Evolutionary conservation across 306 rosid genomes (phyloP).

Genomic region (Senna tora): DNA sequence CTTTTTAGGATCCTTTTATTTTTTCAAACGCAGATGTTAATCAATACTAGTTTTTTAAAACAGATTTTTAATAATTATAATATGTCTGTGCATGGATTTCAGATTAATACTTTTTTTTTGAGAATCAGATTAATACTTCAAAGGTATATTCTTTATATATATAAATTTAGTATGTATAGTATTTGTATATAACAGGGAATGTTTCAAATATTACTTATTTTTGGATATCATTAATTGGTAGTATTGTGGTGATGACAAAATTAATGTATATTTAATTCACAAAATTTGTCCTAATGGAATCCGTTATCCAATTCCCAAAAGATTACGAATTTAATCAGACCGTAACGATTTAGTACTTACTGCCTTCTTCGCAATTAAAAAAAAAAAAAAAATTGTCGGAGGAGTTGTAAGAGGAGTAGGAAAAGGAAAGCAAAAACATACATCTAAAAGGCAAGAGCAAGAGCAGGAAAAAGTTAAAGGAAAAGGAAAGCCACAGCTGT

Average conservation of each 20-base stretch:
- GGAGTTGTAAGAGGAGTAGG: background rate
- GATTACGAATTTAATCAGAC: background rate
- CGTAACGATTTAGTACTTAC: too few relatives aligned
- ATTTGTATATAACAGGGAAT: background rate
- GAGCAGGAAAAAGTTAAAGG: background rate
- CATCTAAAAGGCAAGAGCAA: background rate
- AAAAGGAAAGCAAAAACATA: background rate
- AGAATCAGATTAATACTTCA: background rate
- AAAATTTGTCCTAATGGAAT: too few relatives aligned
- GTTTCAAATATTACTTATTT: too few relatives aligned
- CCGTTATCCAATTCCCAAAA: background rate
- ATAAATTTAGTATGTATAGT: background rate
- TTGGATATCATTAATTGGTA: too few relatives aligned
- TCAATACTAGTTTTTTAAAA: too few relatives aligned
- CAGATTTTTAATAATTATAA: background rate
- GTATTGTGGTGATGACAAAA: too few relatives aligned
- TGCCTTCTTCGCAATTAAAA: too few relatives aligned
- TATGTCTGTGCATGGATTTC: background rate
- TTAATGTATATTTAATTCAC: too few relatives aligned
- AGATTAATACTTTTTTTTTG: background rate
- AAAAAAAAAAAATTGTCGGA: background rate
- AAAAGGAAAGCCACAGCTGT: constrained; percentile 8
- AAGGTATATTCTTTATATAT: background rate
- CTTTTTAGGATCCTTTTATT: background rate
- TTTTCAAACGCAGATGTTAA: too few relatives aligned